Conservation (phyloP, 2,329 filamentous ascomycete species). For the Calonectria montana region DNA sequence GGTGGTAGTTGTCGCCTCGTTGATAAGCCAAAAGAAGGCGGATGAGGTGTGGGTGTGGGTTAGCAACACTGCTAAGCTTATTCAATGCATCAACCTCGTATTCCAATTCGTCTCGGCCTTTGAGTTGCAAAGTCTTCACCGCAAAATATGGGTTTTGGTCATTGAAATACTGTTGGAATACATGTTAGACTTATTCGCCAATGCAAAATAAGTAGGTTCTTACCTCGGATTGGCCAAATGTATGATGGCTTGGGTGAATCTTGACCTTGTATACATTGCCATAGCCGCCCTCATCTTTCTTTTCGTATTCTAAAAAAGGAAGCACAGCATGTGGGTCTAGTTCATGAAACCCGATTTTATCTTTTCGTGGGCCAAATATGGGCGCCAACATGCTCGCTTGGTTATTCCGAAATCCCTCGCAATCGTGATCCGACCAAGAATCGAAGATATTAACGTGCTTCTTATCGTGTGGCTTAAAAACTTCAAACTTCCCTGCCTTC, state of each 20-base stretch:
- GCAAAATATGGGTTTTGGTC: not conserved
- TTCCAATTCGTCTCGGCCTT: not conserved
- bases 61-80: not conserved
- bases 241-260: conserved; percentile 11
- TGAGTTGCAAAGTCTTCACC: not conserved
- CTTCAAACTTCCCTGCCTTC: not conserved
- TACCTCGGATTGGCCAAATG: not conserved
- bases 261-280: conserved; percentile 12
- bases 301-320: not conserved
- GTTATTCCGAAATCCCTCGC: not conserved
- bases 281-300: not conserved
- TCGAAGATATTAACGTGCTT: not conserved
- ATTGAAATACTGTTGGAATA: not conserved
- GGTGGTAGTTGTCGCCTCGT: not conserved
- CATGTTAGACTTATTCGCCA: not conserved
- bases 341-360: not conserved
- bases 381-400: conserved; percentile 16
- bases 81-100: not conserved
- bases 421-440: not conserved
- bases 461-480: not conserved
- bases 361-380: not conserved
- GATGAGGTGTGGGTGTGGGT: conserved; percentile 12
- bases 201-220: not conserved
- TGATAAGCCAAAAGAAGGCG: conserved; percentile 18
- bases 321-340: not conserved